Percentiles rank a stretch among this genome's conserved stretches.
phyloP scores from a whole-genome alignment of 768 basidiomycete genomes.

The Galerina marginata region DNA sequence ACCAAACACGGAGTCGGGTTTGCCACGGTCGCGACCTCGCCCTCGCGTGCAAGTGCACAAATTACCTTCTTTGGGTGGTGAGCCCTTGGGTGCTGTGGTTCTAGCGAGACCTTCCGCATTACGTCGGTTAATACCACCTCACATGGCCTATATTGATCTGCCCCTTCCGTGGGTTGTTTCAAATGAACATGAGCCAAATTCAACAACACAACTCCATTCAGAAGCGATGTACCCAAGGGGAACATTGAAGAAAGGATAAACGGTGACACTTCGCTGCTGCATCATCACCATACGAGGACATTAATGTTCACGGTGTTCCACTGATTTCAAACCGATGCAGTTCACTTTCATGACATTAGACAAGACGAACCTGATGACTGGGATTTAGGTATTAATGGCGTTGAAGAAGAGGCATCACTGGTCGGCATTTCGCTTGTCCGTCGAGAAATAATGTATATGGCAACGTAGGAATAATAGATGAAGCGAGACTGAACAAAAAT shows the following conservation, averaged over 20 bases:
- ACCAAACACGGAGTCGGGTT: constrained; percentile 10
- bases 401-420: not conserved
- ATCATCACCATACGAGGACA: constrained; percentile 9
- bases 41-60: not conserved
- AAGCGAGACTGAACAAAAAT: not conserved
- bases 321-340: not conserved
- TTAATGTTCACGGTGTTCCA: constrained; percentile 7
- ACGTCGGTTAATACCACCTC: not conserved
- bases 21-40: constrained; percentile 12
- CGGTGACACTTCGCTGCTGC: not conserved
- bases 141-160: not conserved
- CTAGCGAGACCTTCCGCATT: not conserved
- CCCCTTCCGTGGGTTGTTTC: not conserved
- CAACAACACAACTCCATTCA: constrained; percentile 4
- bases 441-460: no score
- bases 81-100: not conserved
- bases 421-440: no score
- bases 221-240: not conserved
- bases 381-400: not conserved
- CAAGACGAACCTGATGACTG: not conserved
- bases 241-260: not conserved
- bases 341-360: not conserved
- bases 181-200: no score
- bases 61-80: constrained; percentile 7
- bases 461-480: not conserved